Evolutionary conservation across 2,329 filamentous ascomycete species (phyloP), one percentile per base, ranked within the genome.

Genomic region (Periconia digitata): DNA sequence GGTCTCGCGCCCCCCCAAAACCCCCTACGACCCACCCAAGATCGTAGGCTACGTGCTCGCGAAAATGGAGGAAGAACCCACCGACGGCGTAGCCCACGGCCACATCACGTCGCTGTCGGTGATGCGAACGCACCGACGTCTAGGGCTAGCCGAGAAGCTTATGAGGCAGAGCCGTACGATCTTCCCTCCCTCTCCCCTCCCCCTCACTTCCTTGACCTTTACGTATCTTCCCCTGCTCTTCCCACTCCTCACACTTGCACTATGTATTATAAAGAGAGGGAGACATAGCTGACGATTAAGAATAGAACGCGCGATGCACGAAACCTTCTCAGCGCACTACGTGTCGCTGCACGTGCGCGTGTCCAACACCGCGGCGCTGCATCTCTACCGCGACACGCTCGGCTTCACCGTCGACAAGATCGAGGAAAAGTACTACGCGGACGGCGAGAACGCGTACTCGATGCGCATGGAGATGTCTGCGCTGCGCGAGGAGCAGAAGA

Each of bases 11-110:
- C 89, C 90, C 27, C 82, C 82, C 61, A 86, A 86, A 70, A 84
- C 86, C 0, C 85, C 86, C 40, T 89, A 92, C 73, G 89, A 95
- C 72, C 94, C 95, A 64, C 94, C 94, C 59, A 95, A 96, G 75
- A 95, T 99, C 52, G 94, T 99, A 20, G 94, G 94, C 63, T 99
- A 99, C 71, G 94, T 99, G n/a, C 85, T 99, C 21, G 94, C 94
- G 43, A 99, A 99, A 81, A 99, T 99, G 92, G 94, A 99, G 74
- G 94, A 99, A 78, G 94, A 97, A 73, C 92, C 94, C 7, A 70
- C 86, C 51, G 92, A 97, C 72, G 92, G 92, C 49, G 78, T 96
- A 35, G 89, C 87, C 62, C 94, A 97, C 75, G 94, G 94, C 15
- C 94, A 99, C 76, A 97, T 99, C 67, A 99, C 94, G 39, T 92